A percentile compares a stretch with the other conserved stretches of the same genome.
phyloP scores from a whole-genome alignment of 2,329 filamentous ascomycete genomes.

The Epichloe coenophiala region DNA sequence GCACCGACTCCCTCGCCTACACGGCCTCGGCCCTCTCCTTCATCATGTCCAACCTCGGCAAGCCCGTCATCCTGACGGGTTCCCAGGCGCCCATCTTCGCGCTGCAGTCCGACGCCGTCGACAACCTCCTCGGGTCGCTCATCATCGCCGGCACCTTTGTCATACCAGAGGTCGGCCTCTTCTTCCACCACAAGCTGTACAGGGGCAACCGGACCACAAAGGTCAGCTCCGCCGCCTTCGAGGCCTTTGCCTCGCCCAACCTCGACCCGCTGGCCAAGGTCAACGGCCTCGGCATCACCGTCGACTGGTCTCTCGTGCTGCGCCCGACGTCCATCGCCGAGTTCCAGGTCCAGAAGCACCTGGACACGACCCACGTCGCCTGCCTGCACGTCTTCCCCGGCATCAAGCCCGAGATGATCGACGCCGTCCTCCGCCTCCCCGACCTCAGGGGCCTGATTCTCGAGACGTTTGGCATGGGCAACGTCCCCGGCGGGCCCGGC shows the following conservation, averaged over 20 bases:
- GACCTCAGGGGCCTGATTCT: slow-evolving; percentile 69
- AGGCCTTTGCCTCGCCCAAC: slow-evolving; percentile 84
- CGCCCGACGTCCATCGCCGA: slow-evolving; percentile 61
- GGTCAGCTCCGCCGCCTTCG: slow-evolving; percentile 72
- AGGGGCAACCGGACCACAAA: slow-evolving; percentile 82
- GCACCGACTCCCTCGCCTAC: slow-evolving; percentile 81
- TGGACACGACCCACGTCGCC: slow-evolving; percentile 80
- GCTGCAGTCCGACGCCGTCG: slow-evolving; percentile 79
- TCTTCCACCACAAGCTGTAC: slow-evolving; percentile 86
- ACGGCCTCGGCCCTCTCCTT: slow-evolving; percentile 84
- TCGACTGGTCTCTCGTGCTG: slow-evolving; percentile 66
- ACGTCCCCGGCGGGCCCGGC: slow-evolving; percentile 71
- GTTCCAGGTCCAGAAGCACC: slow-evolving; percentile 59
- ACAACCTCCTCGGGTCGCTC: slow-evolving; percentile 77
- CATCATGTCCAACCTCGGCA: slow-evolving; percentile 83
- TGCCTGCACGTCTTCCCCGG: slow-evolving; percentile 85
- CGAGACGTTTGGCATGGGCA: slow-evolving; percentile 88
- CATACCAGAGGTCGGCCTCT: slow-evolving; percentile 84
- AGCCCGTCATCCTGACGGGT: slow-evolving; percentile 78
- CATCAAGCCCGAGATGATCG: slow-evolving; percentile 86
- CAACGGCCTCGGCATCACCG: slow-evolving; percentile 65
- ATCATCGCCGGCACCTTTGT: slow-evolving; percentile 87
- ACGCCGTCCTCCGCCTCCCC: slow-evolving; percentile 66
- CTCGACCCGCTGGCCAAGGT: slow-evolving; percentile 68
- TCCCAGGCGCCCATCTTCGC: slow-evolving; percentile 79